Base-by-base conservation (phyloP, 345 rosid genomes). In the Syzygium oleosum region DNA sequence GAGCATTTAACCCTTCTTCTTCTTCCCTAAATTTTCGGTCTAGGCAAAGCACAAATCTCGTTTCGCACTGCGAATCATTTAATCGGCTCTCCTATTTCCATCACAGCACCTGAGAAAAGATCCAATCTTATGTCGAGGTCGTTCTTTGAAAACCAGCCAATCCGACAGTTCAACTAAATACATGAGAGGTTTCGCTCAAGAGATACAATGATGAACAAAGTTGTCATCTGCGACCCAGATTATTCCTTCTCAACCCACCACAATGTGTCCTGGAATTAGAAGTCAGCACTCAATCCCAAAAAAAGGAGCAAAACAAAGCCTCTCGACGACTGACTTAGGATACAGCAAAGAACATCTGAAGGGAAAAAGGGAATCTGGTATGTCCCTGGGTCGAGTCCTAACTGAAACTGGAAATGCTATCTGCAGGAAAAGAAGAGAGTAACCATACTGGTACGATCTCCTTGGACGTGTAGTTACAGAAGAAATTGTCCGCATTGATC, bases 401-500 rank as follows among this genome's bases (percentile, higher is more conserved):
- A 34, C 11, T 34, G 49, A 73, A n/a, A 34, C 34, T 34, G 49
- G 80, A 34, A 73, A 73, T 34, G 80, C 80, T 19, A 34, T 73
- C 46, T 73, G 49, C 80, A 4, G 46, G 80, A 73, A 34, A 34
- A 17, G 49, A 73, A 9, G 46, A 73, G 46, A 68, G 49, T 9
- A 73, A 19, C 80, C 80, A 73, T 73, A 34, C 80, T 73, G 46
- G 25, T 34, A 34, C 25, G 25, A 73, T 73, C 80, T 73, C 80
- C 80, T 34, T 73, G 49, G 49, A 34, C 11, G 49, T 19, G 80
- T 34, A 34, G 80, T 19, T 73, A 34, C 80, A 34, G 80, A 73
- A 34, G 46, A 73, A 73, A 73, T 34, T 17, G 49, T 73, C 80
- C 21, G 59, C 51, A 27, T 34, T 11, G 41, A 85, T 94, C 92